Evolutionary conservation across 495 filamentous ascomycete genomes (phyloP).

Genomic region (Podospora pseudopauciseta): DNA sequence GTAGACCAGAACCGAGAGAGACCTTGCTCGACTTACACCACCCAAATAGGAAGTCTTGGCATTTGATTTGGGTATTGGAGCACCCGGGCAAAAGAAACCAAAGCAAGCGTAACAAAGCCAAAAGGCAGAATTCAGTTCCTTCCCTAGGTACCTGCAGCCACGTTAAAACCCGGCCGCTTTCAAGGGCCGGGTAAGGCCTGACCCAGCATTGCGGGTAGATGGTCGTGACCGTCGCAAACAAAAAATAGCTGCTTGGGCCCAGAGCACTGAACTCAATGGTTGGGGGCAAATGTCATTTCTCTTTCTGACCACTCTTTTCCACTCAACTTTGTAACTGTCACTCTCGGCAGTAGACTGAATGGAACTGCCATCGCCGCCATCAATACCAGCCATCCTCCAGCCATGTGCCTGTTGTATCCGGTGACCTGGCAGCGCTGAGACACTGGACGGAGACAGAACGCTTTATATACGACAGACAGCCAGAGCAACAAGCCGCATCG

Average conservation of each 20-base stretch:
- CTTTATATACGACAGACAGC: not conserved
- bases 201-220: constrained; percentile 12
- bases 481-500: not conserved
- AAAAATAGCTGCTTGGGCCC: constrained; percentile 17
- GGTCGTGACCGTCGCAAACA: constrained; percentile 13
- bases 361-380: not conserved
- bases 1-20: not conserved
- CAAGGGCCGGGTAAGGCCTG: not conserved
- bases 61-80: not conserved
- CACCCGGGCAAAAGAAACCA: not conserved
- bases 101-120: not conserved
- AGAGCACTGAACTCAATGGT: not conserved
- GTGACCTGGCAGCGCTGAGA: not conserved
- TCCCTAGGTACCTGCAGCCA: not conserved
- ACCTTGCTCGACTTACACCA: not conserved
- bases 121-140: not conserved
- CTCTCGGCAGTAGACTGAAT: not conserved
- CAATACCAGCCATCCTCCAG: not conserved
- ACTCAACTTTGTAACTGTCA: not conserved
- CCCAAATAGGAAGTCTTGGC: not conserved
- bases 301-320: not conserved
- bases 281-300: not conserved
- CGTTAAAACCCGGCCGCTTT: not conserved
- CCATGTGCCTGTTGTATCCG: not conserved
- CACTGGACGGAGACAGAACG: not conserved